A percentile compares a stretch with the other conserved stretches of the same genome.
Conservation (phyloP, 192 early-diverging fungal genomes). For the Gryganskiella cystojenkinii region DNA sequence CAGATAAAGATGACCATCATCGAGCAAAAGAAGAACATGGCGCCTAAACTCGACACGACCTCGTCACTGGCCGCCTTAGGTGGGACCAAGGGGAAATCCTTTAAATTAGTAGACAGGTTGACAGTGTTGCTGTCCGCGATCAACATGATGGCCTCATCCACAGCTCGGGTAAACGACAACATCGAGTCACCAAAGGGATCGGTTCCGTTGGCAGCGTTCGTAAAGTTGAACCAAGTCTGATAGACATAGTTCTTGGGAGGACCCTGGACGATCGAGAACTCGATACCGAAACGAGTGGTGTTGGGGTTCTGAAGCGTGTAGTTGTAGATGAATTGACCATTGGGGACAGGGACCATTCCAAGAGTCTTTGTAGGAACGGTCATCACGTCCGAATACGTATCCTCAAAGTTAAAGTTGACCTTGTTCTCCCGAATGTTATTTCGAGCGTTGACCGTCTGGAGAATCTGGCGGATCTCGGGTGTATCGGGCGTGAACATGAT, state of each 20-base stretch:
- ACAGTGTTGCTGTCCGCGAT: slow-evolving; percentile 31
- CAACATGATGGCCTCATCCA: slow-evolving; percentile 75
- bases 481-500: slow-evolving; percentile 68
- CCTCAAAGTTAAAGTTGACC: slow-evolving; percentile 28
- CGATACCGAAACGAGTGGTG: slow-evolving; percentile 70
- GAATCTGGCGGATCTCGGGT: slow-evolving; percentile 36
- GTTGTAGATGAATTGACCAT: slow-evolving; percentile 72
- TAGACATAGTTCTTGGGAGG: slow-evolving; percentile 71
- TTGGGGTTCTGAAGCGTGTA: slow-evolving; percentile 77
- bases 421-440: slow-evolving; percentile 32
- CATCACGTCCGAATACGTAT: slow-evolving; percentile 26
- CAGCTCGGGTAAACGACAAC: slow-evolving; percentile 66
- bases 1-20: slow-evolving; percentile 67
- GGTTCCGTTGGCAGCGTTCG: slow-evolving; percentile 63
- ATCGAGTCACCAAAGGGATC: slow-evolving; percentile 72
- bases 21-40: slow-evolving; percentile 68
- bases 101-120: slow-evolving; percentile 59
- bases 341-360: slow-evolving; percentile 67
- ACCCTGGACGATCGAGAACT: slow-evolving; percentile 44
- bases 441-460: slow-evolving; percentile 21
- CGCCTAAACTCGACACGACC: slow-evolving; percentile 67
- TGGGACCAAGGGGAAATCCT: slow-evolving; percentile 78
- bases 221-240: slow-evolving; percentile 82
- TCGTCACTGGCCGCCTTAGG: slow-evolving; percentile 61
- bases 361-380: slow-evolving; percentile 32